Evolutionary conservation across 345 rosid species (phyloP).

Genomic region (Brassica rapa): DNA sequence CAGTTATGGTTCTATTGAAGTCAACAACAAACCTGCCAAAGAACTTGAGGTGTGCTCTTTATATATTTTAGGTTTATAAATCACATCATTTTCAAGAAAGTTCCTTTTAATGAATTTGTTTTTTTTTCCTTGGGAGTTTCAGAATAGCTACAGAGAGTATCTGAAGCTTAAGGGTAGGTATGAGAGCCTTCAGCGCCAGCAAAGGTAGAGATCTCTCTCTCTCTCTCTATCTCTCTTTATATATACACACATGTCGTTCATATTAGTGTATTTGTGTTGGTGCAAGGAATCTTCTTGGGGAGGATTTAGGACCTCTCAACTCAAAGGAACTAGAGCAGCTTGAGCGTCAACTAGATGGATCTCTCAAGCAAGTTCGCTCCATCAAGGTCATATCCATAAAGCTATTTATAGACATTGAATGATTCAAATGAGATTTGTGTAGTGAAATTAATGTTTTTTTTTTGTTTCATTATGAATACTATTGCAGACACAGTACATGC

Average conservation of each 20-base stretch:
- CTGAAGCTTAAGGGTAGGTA: constrained; percentile 75
- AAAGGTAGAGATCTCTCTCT: constrained; percentile 51
- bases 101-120: not conserved
- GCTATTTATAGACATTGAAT: not conserved
- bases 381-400: constrained; percentile 54
- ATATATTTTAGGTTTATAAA: not conserved
- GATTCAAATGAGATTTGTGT: not conserved
- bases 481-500: constrained; percentile 87
- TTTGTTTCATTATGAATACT: constrained; percentile 9
- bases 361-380: constrained; percentile 73
- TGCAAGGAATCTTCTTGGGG: constrained; percentile 83
- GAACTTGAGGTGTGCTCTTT: constrained; percentile 83
- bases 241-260: not conserved
- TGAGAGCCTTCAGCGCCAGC: constrained; percentile 80
- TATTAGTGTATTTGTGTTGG: constrained; percentile 5
- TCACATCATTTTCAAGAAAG: not conserved
- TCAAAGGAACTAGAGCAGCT: constrained; percentile 77
- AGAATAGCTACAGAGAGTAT: constrained; percentile 93
- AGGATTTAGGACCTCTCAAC: constrained; percentile 63
- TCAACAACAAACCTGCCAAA: constrained; percentile 75
- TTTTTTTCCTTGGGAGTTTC: constrained; percentile 24
- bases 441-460: not conserved
- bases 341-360: constrained; percentile 70
- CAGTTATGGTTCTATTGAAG: constrained; percentile 89
- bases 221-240: not conserved